Conservation (phyloP, 2,329 filamentous ascomycete species). For the Zalaria obscura region DNA sequence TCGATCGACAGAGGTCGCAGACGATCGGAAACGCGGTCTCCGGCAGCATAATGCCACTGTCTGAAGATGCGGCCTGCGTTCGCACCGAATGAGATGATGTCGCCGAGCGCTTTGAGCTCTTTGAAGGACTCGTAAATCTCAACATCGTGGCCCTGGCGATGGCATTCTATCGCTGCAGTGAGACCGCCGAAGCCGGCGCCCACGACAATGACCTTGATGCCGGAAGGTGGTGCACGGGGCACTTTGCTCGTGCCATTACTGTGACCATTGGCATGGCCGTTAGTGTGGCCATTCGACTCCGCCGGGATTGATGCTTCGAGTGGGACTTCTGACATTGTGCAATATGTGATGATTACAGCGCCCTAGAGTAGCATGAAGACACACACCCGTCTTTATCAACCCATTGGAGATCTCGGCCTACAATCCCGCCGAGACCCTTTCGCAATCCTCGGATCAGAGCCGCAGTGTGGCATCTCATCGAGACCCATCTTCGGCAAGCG, state of each 20-base stretch:
- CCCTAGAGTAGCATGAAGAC: no score
- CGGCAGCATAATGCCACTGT: slow-evolving; percentile 30
- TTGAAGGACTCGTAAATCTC: slow-evolving; percentile 42
- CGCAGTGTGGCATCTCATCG: not conserved
- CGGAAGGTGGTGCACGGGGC: slow-evolving; percentile 16
- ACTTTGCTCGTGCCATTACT: no score
- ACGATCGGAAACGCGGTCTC: not conserved
- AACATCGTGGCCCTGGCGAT: slow-evolving; percentile 46
- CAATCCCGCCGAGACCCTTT: no score
- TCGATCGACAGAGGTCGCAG: slow-evolving; percentile 34
- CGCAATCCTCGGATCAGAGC: no score
- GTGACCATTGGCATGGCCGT: no score
- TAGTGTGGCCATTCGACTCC: no score
- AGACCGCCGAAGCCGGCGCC: slow-evolving; percentile 44
- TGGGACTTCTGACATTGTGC: no score
- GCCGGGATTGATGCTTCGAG: no score
- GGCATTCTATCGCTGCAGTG: slow-evolving; percentile 46
- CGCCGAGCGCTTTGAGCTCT: slow-evolving; percentile 41
- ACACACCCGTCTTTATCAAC: no score
- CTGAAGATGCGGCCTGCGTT: slow-evolving; percentile 47
- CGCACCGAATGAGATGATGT: slow-evolving; percentile 46
- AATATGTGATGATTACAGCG: no score
- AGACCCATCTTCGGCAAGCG: not conserved
- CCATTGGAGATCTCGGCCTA: no score
- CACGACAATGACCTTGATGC: slow-evolving; percentile 39